These are phyloP conservation scores for Aspergillus cavernicola DNA, from an alignment of 495 filamentous ascomycete genomes.

Conservation along the genomic window DNA sequence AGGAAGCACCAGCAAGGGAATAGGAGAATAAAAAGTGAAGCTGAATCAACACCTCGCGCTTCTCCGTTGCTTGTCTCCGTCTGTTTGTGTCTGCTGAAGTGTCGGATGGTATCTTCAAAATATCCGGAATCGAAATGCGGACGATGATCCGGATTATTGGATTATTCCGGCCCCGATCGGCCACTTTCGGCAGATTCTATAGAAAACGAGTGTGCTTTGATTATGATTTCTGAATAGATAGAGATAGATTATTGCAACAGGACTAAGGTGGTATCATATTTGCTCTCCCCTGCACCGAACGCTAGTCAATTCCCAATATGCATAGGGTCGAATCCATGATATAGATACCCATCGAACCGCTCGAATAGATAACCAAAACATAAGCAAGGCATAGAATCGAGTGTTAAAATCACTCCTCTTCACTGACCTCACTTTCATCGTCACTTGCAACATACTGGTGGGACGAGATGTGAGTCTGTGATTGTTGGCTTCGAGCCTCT, in stretches of 20 bases:
- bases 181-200: not conserved
- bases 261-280: conserved; percentile 6
- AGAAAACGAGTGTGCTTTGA: not conserved
- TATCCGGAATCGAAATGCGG: conserved; percentile 1
- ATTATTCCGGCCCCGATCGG: not conserved
- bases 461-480: conserved; percentile 23
- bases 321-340: conserved; percentile 7
- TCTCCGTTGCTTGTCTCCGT: not conserved
- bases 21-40: not conserved
- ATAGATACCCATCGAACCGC: not conserved
- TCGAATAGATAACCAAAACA: conserved; percentile 11
- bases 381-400: not conserved
- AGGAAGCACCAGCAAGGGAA: not conserved
- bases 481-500: conserved; percentile 33
- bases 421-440: conserved; percentile 49
- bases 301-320: conserved; percentile 6
- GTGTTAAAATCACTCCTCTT: conserved; percentile 36
- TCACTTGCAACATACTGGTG: conserved; percentile 39
- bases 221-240: not conserved
- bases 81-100: not conserved
- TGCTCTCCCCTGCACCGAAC: not conserved
- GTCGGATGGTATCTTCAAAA: not conserved
- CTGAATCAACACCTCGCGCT: not conserved
- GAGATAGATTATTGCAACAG: not conserved
- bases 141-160: not conserved